Evolutionary conservation across 108 stramenopile genomes (phyloP).

Genomic region (Conticribra guillardii): DNA sequence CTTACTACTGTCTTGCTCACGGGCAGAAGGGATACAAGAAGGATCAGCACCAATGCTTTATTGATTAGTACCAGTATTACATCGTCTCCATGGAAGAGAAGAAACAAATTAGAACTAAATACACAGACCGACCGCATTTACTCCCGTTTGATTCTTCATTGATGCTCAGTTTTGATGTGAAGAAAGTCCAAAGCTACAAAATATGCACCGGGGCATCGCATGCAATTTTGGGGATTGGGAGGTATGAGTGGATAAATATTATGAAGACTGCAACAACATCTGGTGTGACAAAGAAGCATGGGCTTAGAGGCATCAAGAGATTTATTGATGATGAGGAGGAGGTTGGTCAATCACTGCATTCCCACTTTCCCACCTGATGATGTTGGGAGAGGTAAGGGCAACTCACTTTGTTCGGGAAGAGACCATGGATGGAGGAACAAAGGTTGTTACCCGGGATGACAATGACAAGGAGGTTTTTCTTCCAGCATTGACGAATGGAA

Average conservation of each 20-base stretch:
- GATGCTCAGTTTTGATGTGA: background rate
- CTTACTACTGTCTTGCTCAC: no score
- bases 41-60: background rate
- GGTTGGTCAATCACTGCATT: background rate
- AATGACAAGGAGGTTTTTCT: background rate
- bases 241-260: background rate
- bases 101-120: background rate
- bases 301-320: background rate
- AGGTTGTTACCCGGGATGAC: background rate
- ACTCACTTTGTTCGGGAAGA: no score
- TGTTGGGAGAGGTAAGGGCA: background rate
- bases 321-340: background rate
- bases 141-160: background rate
- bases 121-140: background rate
- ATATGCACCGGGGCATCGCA: background rate
- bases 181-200: background rate
- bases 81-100: background rate
- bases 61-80: background rate
- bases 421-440: background rate
- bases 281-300: background rate
- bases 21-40: no score
- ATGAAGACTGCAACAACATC: background rate
- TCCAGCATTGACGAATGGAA: background rate
- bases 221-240: background rate
- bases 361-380: background rate